Evolutionary conservation across 371 early-diverging fungal species (phyloP), one percentile per base, ranked within the genome.

Genomic region (Syncephalastrum monosporum): DNA sequence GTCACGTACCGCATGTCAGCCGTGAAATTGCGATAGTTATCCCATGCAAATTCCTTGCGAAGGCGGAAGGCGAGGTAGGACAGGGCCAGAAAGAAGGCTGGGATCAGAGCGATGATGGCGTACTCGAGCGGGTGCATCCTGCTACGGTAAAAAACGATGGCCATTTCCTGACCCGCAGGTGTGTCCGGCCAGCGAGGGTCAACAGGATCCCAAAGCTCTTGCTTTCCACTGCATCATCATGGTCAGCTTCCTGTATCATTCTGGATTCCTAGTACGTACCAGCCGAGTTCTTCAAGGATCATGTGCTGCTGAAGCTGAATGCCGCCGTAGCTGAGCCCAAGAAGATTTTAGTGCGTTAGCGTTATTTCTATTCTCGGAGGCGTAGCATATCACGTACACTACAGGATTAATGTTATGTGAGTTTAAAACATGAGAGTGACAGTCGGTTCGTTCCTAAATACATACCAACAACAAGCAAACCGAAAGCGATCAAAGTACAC

Each of bases 21-120:
- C 24, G 80, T 76, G 45, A 79, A 79, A 47, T 64, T 71, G 42
- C 77, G 63, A 51, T 79, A 79, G 41, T 79, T 79, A 50, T 79
- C 80, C 79, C 80, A 79, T 47, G 80, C 80, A 57, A 79, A 79
- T 24, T 70, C 68, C 47, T 76, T 79, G 24, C 76, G 74, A 16
- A 79, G 47, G 42, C 69, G 58, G 72, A 72, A 79, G 8, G 67
- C 73, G 50, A 74, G 67, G 42, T 51, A 74, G 13, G 68, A 62
- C 42, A 79, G 50, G 5, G 61, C 55, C n/a, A 76, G 17, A 50
- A 79, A 79, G 53, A 72, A 79, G 10, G 54, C 45, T 1, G 80
- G 80, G 46, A 79, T 79, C 42, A 79, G 52, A n/a, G 59, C 80
- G 59, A 79, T 79, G 24, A 79, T 79, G 17, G 71, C 64, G 51